These are phyloP conservation scores for Neoboletus subvelutipes DNA, from an alignment of 768 basidiomycete genomes.

Conservation along the genomic window DNA sequence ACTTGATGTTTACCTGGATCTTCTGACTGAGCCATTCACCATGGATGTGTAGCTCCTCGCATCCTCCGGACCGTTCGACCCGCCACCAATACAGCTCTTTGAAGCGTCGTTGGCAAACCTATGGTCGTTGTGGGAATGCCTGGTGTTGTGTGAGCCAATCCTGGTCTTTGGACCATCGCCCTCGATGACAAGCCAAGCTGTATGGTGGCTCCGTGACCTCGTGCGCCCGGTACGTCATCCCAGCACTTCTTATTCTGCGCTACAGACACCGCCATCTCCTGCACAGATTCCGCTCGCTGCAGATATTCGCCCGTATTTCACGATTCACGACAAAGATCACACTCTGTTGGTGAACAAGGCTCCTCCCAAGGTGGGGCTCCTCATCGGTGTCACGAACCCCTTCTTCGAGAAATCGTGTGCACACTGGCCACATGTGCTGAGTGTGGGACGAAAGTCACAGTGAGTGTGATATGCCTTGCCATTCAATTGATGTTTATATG, in stretches of 20 bases:
- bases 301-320: slow-evolving; percentile 93
- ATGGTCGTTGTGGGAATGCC: slow-evolving; percentile 93
- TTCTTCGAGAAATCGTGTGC: slow-evolving; percentile 75
- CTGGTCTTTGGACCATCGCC: slow-evolving; percentile 80
- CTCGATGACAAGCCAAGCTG: slow-evolving; percentile 77
- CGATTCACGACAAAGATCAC: slow-evolving; percentile 92
- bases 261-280: neutral
- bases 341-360: slow-evolving; percentile 73
- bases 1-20: no score
- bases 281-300: slow-evolving; percentile 74
- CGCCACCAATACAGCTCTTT: slow-evolving; percentile 58
- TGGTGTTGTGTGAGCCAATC: slow-evolving; percentile 88
- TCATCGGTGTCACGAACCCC: slow-evolving; percentile 88
- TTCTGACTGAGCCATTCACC: neutral
- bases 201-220: slow-evolving; percentile 92
- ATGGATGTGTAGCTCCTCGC: slow-evolving; percentile 59
- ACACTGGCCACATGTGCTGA: slow-evolving; percentile 86
- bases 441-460: slow-evolving; percentile 54
- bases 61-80: slow-evolving; percentile 55
- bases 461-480: slow-evolving; percentile 30
- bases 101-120: slow-evolving; percentile 64
- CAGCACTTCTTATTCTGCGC: neutral
- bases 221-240: slow-evolving; percentile 65
- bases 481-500: neutral
- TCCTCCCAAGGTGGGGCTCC: slow-evolving; percentile 70